phyloP scores from a whole-genome alignment of 1,284 basidiomycete genomes.

The Salmacisia buchloeana region DNA sequence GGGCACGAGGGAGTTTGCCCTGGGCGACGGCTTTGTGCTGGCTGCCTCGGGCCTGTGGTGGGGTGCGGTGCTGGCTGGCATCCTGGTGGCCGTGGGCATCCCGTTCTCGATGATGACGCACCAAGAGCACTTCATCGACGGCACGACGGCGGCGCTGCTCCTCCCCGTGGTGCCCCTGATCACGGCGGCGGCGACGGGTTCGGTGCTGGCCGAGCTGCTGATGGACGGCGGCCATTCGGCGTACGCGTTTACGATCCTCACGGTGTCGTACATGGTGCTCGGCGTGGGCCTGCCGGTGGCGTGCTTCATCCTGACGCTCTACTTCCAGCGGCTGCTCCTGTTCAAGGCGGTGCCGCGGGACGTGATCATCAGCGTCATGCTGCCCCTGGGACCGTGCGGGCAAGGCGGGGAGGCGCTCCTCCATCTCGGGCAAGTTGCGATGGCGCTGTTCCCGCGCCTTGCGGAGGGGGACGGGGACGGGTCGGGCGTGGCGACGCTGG shows the following conservation, averaged over 20 bases:
- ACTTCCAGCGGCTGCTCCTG: conserved; percentile 38
- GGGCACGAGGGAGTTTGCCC: conserved; percentile 25
- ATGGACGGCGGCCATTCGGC: conserved; percentile 21
- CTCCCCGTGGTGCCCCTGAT: conserved; percentile 40
- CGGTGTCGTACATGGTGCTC: conserved; percentile 29
- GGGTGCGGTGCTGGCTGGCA: conserved; percentile 18
- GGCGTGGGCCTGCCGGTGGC: conserved; percentile 39
- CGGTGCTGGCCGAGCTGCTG: conserved; percentile 28
- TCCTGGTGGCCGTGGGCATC: conserved; percentile 27
- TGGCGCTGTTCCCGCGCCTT: conserved; percentile 31
- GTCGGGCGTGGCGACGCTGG: conserved; percentile 26
- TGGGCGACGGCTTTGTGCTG: conserved; percentile 24
- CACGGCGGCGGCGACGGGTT: conserved; percentile 32
- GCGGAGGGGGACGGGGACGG: background rate
- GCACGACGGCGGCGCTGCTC: conserved; percentile 32
- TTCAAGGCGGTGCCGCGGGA: conserved; percentile 38
- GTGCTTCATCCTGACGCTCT: conserved; percentile 32
- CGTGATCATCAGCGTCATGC: conserved; percentile 32
- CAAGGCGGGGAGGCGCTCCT: conserved; percentile 41
- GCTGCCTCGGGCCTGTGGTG: conserved; percentile 34
- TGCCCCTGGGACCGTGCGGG: conserved; percentile 37
- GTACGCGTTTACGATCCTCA: conserved; percentile 34
- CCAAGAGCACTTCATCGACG: conserved; percentile 36
- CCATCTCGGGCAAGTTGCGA: conserved; percentile 28
- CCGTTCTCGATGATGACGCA: conserved; percentile 41